Evolutionary conservation across 257 asterid species (phyloP), one percentile per base, ranked within the genome.

Genomic region (Solanum ossicruentum): DNA sequence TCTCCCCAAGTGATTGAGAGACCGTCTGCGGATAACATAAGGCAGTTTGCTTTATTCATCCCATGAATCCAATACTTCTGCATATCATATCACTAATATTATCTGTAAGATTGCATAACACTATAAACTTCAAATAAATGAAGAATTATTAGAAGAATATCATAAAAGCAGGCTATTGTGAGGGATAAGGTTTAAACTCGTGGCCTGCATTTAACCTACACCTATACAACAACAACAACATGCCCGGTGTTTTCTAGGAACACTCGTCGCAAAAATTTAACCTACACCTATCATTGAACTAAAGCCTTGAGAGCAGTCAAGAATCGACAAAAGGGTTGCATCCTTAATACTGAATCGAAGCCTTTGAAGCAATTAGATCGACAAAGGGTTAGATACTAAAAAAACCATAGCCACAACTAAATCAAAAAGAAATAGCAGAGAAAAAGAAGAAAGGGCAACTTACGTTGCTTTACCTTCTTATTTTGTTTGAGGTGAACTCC

Each of bases 11-110:
- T 91, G 84, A 94, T 92, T 17, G 88, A 88, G 84, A 95, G 95
- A 87, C 89, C 91, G 83, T 86, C 87, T 77, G 97, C 97, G 85
- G 86, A 91, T 87, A 92, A 32, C 88, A 89, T 87, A 91, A 95
- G 92, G 91, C 95, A 90, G 89, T 93, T 92, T 87, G 85, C 82
- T 70, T 75, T 86, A 3, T 87, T 80, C 86, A 83, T 90, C 89
- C 86, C 88, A 56, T 92, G 95, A 49, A 92, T 88, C 97, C 94
- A 92, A 85, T 89, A 93, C 87, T 94, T 94, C 98, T 94, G 94
- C 91, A 87, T 79, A 36, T 36, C 51, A 69, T 69, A 69, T 69
- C 23, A 69, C 45, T 69, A 39, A 69, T 69, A 69, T 36, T 69
- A 39, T 69, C 15, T 17, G 51, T 36, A 39, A 67, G 75, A 67